These are phyloP conservation scores for Viola odorata DNA, from an alignment of 345 rosid genomes.

Conservation along the genomic window DNA sequence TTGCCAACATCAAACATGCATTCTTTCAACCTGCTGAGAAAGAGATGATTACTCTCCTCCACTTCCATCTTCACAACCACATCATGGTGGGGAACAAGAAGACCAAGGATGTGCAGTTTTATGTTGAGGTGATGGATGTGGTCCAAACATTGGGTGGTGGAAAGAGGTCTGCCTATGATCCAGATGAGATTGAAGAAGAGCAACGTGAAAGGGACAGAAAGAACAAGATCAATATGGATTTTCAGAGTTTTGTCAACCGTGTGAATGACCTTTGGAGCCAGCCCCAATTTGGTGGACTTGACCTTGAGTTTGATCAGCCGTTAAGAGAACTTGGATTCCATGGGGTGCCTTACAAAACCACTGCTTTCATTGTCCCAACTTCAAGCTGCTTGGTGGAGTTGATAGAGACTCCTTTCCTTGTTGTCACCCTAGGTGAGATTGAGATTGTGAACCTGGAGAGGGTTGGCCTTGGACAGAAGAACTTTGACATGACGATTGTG, in stretches of 20 bases:
- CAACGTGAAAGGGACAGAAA: conserved; percentile 86
- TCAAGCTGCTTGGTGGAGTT: conserved; percentile 86
- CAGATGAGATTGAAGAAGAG: conserved; percentile 91
- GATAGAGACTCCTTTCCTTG: conserved; percentile 74
- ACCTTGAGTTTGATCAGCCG: conserved; percentile 95
- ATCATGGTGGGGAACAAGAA: conserved; percentile 89
- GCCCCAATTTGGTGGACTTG: conserved; percentile 62
- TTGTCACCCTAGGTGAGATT: conserved; percentile 72
- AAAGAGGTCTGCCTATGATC: conserved; percentile 87
- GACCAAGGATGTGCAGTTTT: conserved; percentile 90
- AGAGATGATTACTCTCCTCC: conserved; percentile 79
- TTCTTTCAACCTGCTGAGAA: conserved; percentile 91
- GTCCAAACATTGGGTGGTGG: conserved; percentile 83
- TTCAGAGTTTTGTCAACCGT: conserved; percentile 65
- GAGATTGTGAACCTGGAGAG: conserved; percentile 92
- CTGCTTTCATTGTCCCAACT: conserved; percentile 77
- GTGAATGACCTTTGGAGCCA: conserved; percentile 82
- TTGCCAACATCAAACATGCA: conserved; percentile 73
- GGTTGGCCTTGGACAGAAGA: conserved; percentile 81
- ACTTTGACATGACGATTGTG: conserved; percentile 80
- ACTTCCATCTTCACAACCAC: conserved; percentile 83
- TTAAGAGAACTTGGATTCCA: conserved; percentile 83
- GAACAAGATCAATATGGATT: conserved; percentile 82
- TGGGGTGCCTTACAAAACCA: conserved; percentile 79
- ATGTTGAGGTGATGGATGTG: conserved; percentile 84